Evolutionary conservation across 768 basidiomycete genomes (phyloP), one percentile per base, ranked within the genome.

Genomic region (Tephrocybe sp.): DNA sequence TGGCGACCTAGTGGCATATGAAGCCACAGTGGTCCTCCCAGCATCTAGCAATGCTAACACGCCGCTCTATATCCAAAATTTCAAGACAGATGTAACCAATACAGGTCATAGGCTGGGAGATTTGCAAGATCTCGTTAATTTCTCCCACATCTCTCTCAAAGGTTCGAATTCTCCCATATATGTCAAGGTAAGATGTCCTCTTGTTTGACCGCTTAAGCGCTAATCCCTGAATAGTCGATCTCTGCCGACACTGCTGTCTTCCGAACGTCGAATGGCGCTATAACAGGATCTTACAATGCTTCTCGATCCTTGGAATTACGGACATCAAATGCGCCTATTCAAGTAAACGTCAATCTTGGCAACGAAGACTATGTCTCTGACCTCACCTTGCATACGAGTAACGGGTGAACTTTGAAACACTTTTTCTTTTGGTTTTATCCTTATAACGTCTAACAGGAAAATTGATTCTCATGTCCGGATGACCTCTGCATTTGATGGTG

Each of bases 241-340:
- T 44, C 18, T 25, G 61, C 60, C 21, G 50, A 53, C 7, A 52
- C 48, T 1, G 57, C 44, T 9, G 21, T 32, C 15, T 44, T 69
- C 28, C 55, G 5, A 28, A 64, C 63, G 25, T 64, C 62, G 18
- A 71, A 70, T 39, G 71, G 67, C 18, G 62, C 49, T 15, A 78
- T 83, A 44, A 55, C 52, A 2, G 83, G 83, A 2, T 53, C 48
- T 15, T 79, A 72, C 61, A 69, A 69, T 22, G 63, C 66, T 3
- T 58, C 64, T 12, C 62, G 68, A 1, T 62, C 63, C 3, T 64
- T 84, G 22, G 39, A 51, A 13, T 58, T 82, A 15, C 52, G 37
- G 16, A 75, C 76, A 2, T 60, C 59, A n/a, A 80, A 82, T 49
- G 73, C 63, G 0, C 58, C 39, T 4, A 74, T 85, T 52, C 41